phyloP scores from a whole-genome alignment of 2,329 filamentous ascomycete species.

The Aspergillus sp. region DNA sequence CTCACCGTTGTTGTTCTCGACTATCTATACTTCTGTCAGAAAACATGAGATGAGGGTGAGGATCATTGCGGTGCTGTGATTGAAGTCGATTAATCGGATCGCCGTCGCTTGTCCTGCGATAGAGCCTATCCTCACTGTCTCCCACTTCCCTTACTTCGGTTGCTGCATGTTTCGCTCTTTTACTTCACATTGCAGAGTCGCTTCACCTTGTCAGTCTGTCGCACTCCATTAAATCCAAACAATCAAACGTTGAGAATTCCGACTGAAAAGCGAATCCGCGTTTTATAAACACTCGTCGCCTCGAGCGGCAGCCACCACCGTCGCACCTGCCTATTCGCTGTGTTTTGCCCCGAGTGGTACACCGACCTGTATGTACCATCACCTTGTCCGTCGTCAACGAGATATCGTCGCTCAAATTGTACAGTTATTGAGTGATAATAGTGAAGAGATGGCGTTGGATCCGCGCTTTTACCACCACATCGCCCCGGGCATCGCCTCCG shows the following conservation, averaged over 20 bases:
- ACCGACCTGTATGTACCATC: slow-evolving; percentile 40
- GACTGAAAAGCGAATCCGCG: background rate
- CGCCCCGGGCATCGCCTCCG: slow-evolving; percentile 27
- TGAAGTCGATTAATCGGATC: background rate
- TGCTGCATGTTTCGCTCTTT: slow-evolving; percentile 25
- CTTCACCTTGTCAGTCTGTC: background rate
- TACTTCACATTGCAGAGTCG: slow-evolving; percentile 20
- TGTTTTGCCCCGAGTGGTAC: slow-evolving; percentile 19
- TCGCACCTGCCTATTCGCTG: slow-evolving; percentile 3
- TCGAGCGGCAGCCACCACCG: slow-evolving; percentile 1
- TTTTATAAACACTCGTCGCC: background rate
- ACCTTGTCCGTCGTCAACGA: slow-evolving; percentile 38
- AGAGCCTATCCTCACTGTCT: background rate
- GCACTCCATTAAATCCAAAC: background rate
- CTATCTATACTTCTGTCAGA: background rate
- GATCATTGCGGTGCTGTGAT: background rate
- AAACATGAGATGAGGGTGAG: background rate
- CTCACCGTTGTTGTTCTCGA: slow-evolving; percentile 7
- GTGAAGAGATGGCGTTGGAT: slow-evolving; percentile 43
- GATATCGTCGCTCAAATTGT: slow-evolving; percentile 40
- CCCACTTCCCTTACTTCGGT: slow-evolving; percentile 4
- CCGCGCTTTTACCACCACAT: slow-evolving; percentile 40
- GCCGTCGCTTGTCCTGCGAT: background rate
- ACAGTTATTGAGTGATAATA: slow-evolving; percentile 39
- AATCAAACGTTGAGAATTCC: background rate